Percentiles rank a stretch among this genome's conserved stretches.
phyloP scores from a whole-genome alignment of 2,329 filamentous ascomycete species.

The Fusarium agapanthi region DNA sequence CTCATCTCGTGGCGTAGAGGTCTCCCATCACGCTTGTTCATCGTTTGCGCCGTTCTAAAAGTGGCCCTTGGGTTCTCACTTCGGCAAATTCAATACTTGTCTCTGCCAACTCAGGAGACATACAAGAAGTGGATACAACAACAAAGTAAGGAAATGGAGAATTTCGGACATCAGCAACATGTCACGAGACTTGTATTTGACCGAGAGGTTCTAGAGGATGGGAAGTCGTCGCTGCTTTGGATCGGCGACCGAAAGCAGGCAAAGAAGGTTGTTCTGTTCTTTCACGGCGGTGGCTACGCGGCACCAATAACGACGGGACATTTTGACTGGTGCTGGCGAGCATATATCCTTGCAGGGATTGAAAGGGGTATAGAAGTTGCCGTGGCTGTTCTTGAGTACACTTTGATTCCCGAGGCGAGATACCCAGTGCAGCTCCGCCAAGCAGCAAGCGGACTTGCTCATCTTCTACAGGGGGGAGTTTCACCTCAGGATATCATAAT shows the following conservation, averaged over 20 bases:
- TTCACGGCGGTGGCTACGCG: background rate
- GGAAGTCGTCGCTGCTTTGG: background rate
- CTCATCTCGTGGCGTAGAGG: background rate
- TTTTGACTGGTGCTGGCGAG: background rate
- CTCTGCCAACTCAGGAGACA: background rate
- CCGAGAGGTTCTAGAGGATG: background rate
- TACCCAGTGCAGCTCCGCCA: background rate
- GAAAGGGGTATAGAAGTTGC: background rate
- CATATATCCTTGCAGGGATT: background rate
- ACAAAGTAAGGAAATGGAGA: background rate
- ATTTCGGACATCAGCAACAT: background rate
- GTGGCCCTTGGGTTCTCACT: background rate
- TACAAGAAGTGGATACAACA: background rate
- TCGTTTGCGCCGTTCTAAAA: background rate
- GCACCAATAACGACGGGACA: background rate
- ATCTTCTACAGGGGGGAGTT: background rate
- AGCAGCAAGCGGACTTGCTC: background rate
- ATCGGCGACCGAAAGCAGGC: background rate
- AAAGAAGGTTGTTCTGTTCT: background rate
- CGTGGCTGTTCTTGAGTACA: background rate
- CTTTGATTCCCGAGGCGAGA: background rate
- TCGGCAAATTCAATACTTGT: background rate
- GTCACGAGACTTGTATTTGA: background rate
- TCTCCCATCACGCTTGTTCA: background rate
- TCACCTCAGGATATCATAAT: background rate